Evolutionary conservation across 306 rosid genomes (phyloP), one percentile per base, ranked within the genome.

Genomic region (Glycine tomentella): DNA sequence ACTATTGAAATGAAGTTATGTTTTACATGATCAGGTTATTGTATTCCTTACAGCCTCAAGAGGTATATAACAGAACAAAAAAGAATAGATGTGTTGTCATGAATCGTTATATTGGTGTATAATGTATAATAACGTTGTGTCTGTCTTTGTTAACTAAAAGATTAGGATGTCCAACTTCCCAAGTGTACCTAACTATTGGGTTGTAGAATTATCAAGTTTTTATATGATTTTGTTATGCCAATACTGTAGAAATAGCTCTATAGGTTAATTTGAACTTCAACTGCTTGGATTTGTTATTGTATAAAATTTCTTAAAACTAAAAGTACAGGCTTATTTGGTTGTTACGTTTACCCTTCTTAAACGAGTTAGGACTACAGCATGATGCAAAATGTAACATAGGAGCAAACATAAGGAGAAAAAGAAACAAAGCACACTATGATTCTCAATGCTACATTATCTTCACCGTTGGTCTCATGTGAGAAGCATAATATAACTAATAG

Each of bases 391-490:
- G 63, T 45, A 68, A 77, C 62, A 77, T 53, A 34, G 68, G 31
- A 55, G 31, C 9, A 55, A 7, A 20, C 13, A 11, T 7, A 25
- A 3, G 46, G 53, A 48, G 38, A 45, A 55, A 50, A 50, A 61
- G 55, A 62, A 77, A 62, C 55, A 70, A 51, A 42, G 10, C 69
- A 6, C 52, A 14, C 45, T 20, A 20, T 66, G 44, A 40, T 72
- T 83, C 62, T 71, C 40, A 76, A 59, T 38, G 67, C 68, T 55
- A 49, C 20, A 33, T n/a, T 80, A 75, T 42, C 70, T 71, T 56
- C 13, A 16, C 33, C 16, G 6, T 15, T 79, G 9, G 25, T 2
- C 76, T 51, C 77, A n/a, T 33, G n/a, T 50, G 61, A 46, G 75
- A 72, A 58, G 31, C 71, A 72, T 77, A 81, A 15, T 10, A 51